phyloP scores from a whole-genome alignment of 2,329 filamentous ascomycete genomes.

The Fusarium sp. region DNA sequence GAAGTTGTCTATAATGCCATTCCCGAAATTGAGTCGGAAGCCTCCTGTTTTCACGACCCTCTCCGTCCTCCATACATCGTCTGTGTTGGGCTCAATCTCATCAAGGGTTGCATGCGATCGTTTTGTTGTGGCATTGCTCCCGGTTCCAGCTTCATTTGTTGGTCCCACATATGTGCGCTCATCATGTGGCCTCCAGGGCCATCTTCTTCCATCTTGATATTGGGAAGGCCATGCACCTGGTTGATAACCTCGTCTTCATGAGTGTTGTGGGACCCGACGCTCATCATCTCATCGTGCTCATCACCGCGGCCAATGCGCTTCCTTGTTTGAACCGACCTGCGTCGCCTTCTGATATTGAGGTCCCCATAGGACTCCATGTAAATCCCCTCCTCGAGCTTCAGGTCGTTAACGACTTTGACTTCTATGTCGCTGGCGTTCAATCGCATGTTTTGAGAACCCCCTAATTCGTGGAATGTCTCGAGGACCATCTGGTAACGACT shows the following conservation, averaged over 20 bases:
- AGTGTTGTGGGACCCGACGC: conserved; percentile 49
- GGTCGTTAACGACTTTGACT: conserved; percentile 60
- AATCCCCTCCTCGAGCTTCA: conserved; percentile 54
- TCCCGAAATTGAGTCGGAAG: conserved; percentile 21
- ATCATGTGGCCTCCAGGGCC: conserved; percentile 43
- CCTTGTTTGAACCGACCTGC: conserved; percentile 52
- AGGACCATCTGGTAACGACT: conserved; percentile 58
- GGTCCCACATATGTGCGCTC: conserved; percentile 48
- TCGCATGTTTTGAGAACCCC: conserved; percentile 61
- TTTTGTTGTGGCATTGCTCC: conserved; percentile 34
- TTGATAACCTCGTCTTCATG: conserved; percentile 53
- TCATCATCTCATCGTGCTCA: conserved; percentile 55
- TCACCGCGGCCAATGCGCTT: conserved; percentile 44
- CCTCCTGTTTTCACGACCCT: conserved; percentile 25
- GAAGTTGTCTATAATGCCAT: conserved; percentile 47
- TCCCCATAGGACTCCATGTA: conserved; percentile 56
- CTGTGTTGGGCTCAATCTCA: conserved; percentile 40
- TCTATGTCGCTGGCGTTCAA: conserved; percentile 64
- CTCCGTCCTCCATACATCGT: conserved; percentile 41
- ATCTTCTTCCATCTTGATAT: conserved; percentile 46
- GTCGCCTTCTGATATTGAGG: conserved; percentile 54
- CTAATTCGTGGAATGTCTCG: conserved; percentile 60
- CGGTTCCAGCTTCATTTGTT: conserved; percentile 48
- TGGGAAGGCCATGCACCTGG: conserved; percentile 45
- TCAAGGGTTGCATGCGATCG: conserved; percentile 39